Percentiles rank a stretch among this genome's conserved stretches.
Conservation (phyloP, 345 rosid genomes). For the Bretschneidera sinensis region DNA sequence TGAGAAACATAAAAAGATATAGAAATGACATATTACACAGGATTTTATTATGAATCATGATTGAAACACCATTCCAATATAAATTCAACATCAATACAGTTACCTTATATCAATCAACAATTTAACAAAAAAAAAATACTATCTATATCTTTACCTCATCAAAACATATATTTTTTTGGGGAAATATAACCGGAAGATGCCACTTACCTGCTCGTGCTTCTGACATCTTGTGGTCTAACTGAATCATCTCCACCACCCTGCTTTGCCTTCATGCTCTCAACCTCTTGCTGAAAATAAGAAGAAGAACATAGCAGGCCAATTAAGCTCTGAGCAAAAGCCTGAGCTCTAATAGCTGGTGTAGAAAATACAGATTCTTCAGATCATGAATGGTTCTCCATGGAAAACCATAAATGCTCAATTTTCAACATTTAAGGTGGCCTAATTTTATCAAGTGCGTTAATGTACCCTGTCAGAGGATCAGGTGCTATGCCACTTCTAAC, state of each 20-base stretch:
- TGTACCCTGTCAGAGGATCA: neutral
- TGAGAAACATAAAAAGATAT: neutral
- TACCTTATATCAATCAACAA: no score
- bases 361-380: constrained; percentile 2
- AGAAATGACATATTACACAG: neutral
- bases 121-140: no score
- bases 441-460: neutral
- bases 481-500: neutral
- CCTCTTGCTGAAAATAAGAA: constrained; percentile 53
- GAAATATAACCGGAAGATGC: neutral
- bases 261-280: constrained; percentile 50
- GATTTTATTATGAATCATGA: neutral
- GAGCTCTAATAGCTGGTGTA: neutral
- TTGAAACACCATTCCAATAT: neutral
- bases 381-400: constrained; percentile 1
- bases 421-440: neutral
- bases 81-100: neutral
- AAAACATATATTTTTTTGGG: neutral
- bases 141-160: neutral
- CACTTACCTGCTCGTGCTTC: constrained; percentile 46
- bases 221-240: constrained; percentile 20
- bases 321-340: constrained; percentile 10
- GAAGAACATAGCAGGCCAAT: constrained; percentile 8
- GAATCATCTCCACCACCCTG: constrained; percentile 40
- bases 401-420: neutral